Conservation (phyloP, 148 eudicot species). For the Spergularia bocconei region DNA sequence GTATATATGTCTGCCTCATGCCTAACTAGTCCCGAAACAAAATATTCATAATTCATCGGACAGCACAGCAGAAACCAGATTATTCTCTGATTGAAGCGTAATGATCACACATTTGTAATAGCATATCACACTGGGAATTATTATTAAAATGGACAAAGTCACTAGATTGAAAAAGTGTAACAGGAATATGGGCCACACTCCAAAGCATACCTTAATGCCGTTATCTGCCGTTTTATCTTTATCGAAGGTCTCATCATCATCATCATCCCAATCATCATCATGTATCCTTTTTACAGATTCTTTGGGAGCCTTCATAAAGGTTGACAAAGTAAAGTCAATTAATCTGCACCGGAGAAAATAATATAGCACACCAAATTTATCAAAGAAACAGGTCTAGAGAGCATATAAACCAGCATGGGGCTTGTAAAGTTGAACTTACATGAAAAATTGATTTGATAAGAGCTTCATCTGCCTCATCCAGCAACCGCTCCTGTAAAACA, state of each 20-base stretch:
- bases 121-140: background rate
- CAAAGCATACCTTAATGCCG: constrained; percentile 39
- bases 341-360: background rate
- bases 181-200: background rate
- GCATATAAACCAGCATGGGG: background rate
- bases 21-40: too few species aligned
- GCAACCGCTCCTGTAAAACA: constrained; percentile 47
- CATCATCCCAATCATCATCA: constrained; percentile 76
- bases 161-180: background rate
- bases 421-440: constrained; percentile 33
- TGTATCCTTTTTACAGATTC: constrained; percentile 49
- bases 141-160: background rate
- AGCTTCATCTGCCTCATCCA: constrained; percentile 91
- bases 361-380: background rate
- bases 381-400: background rate
- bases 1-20: too few species aligned
- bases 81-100: too few species aligned
- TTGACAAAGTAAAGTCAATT: background rate
- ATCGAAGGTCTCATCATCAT: constrained; percentile 37
- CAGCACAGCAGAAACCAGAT: too few species aligned
- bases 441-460: constrained; percentile 66
- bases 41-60: too few species aligned
- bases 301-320: constrained; percentile 48
- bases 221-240: constrained; percentile 32
- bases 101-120: background rate